phyloP scores from a whole-genome alignment of 208 protist species.

The Histomonas meleagridis region DNA sequence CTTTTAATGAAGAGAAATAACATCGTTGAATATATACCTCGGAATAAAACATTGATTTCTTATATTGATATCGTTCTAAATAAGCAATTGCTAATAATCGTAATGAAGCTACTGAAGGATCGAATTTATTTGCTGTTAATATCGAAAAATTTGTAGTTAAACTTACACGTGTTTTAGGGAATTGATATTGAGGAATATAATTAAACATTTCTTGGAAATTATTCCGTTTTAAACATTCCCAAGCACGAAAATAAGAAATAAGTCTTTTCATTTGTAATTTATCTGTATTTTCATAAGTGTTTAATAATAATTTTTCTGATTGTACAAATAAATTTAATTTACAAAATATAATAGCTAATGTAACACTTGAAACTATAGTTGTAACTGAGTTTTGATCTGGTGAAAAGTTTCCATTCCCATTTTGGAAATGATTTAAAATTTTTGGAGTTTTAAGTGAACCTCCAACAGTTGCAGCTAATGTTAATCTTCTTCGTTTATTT shows the following conservation, averaged over 20 bases:
- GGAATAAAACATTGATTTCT: neutral
- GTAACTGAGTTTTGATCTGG: neutral
- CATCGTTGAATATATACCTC: neutral
- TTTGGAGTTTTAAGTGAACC: neutral
- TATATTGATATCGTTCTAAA: neutral
- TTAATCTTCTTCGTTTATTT: neutral
- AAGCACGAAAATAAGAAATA: no score
- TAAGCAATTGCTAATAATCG: neutral
- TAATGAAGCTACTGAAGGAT: neutral
- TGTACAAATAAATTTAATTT: neutral
- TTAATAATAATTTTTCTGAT: neutral
- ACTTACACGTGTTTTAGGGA: neutral
- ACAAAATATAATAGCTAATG: neutral
- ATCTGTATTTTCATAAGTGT: no score
- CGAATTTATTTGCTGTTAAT: neutral
- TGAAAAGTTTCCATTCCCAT: neutral
- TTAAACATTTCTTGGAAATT: neutral
- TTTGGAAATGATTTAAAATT: neutral
- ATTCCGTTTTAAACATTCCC: no score
- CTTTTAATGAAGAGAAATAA: neutral
- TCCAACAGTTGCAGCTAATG: neutral
- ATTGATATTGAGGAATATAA: neutral
- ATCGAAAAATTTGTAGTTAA: neutral
- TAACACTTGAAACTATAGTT: neutral
- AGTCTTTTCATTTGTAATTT: no score